Evolutionary conservation across 352 stramenopile genomes (phyloP), one percentile per base, ranked within the genome.

Genomic region (Phytophthora litchii): DNA sequence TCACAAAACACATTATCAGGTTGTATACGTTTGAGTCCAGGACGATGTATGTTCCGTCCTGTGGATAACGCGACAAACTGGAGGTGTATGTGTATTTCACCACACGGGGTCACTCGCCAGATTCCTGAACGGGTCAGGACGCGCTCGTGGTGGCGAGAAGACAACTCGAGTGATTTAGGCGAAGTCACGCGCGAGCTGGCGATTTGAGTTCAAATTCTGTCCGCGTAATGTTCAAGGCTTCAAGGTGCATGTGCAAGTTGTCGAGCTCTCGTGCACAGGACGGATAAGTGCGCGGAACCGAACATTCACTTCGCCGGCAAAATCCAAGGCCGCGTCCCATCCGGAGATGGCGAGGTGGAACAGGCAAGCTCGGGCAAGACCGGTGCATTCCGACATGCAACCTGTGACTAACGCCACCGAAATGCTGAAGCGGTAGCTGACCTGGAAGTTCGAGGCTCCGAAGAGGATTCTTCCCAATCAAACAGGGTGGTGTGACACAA

Each of bases 321-420:
- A 8, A 51, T 65, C 48, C 48, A 65, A 58, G 27, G 14, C 42
- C 58, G 51, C 51, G 36, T 48, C 60, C 60, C 54, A 69, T 69
- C 60, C 48, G n/a, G 34, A 32, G 54, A 69, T 60, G 45, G 17
- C 21, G 31, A 36, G 21, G 17, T 57, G 38, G 43, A 61, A 54
- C 53, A 41, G 17, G 5, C 51, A 44, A 21, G 3, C 8, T 17
- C 13, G 31, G 40, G 44, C 49, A 54, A 50, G 27, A 56, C 40
- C 40, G 52, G 53, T 50, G 25, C 38, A 32, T 68, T 68, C 60
- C 60, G 60, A 45, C 45, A 41, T 52, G 29, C 29, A 52, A 16
- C 17, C 38, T 13, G 50, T 57, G 21, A 63, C 29, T 62, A 43
- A 56, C 29, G 27, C 14, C 58, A 64, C 60, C 60, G 53, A 68